Base-by-base conservation (phyloP, 495 filamentous ascomycete genomes). In the Penicillium daleae region DNA sequence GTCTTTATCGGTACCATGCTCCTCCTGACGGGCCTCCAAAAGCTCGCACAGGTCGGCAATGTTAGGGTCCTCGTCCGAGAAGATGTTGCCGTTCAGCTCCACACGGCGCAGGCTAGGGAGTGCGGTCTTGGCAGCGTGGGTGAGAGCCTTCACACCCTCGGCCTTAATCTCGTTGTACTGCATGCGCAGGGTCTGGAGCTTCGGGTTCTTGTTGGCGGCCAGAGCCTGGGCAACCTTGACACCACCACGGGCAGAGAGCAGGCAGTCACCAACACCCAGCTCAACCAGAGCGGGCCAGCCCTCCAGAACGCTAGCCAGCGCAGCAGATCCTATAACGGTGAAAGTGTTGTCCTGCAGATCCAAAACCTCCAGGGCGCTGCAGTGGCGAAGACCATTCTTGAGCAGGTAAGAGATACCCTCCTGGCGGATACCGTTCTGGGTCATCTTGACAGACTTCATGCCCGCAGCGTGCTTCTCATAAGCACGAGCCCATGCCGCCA, bases 261-360 rank as follows among this genome's bases (percentile, higher is more conserved):
- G 81, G 57, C 90, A 96, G 73, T 99, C 95, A 24, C 92, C 90
- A 37, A 98, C 87, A 51, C 92, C 94, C 24, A 99, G 80, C 75
- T 97, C 96, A 64, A 82, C 75, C 49, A 98, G 81, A 49, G 87
- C 82, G 12, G 80, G 77, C 95, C 95, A 99, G 53, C 83, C 80
- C 0, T 83, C 80, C 29, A 92, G 80, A 17, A 92, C 92, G 61
- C 83, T 83, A 4, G 90, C 87, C 44, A 99, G 80, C 31, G 93
- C 92, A 66, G 79, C 86, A 5, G 93, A 92, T 8, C 93, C 95
- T 59, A 83, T 78, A 35, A 87, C 65, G 8, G 96, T 98, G 71
- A 98, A 98, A 12, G 95, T 97, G 76, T 99, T 99, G 73, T 99
- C 95, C 78, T 99, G 93, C 66, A 99, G 76, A 82, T 99, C 95